Percentiles rank a stretch among this genome's conserved stretches.
phyloP scores from a whole-genome alignment of 192 early-diverging fungal genomes.

The Helicostylum pulchrum region DNA sequence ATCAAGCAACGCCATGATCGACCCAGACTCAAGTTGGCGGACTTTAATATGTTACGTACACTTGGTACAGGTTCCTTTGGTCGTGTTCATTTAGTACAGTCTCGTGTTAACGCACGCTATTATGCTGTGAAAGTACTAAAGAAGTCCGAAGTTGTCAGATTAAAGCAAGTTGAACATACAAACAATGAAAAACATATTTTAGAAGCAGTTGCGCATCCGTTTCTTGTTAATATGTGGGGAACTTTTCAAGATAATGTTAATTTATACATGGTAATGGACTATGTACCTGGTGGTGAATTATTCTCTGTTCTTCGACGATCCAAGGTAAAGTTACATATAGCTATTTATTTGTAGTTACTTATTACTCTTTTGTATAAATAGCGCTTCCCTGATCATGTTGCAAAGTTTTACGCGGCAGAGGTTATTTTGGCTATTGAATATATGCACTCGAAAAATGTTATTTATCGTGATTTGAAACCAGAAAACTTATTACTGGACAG shows the following conservation, averaged over 20 bases:
- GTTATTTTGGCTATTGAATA: constrained; percentile 77
- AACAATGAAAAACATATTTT: constrained; percentile 97
- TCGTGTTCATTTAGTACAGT: constrained; percentile 91
- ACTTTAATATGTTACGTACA: constrained; percentile 86
- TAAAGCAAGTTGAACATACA: constrained; percentile 98
- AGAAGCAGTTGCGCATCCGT: constrained; percentile 84
- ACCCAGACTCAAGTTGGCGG: constrained; percentile 63
- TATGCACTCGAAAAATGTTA: constrained; percentile 69
- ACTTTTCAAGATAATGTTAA: constrained; percentile 94
- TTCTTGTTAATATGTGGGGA: constrained; percentile 84
- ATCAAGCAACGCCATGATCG: constrained; percentile 36
- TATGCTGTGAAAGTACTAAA: constrained; percentile 98
- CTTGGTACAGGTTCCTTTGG: constrained; percentile 98
- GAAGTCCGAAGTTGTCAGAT: constrained; percentile 91
- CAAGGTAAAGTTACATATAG: constrained; percentile 48
- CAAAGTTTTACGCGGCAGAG: constrained; percentile 74
- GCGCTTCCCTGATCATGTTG: constrained; percentile 69
- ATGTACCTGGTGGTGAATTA: constrained; percentile 93
- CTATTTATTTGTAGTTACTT: background rate
- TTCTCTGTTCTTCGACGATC: constrained; percentile 73
- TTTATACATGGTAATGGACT: constrained; percentile 97
- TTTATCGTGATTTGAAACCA: constrained; percentile 82
- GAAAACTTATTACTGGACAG: constrained; percentile 76
- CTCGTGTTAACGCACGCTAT: constrained; percentile 74
- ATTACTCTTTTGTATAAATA: constrained; percentile 7